Evolutionary conservation across 2,329 filamentous ascomycete species (phyloP).

Genomic region (Massarina eburnea): DNA sequence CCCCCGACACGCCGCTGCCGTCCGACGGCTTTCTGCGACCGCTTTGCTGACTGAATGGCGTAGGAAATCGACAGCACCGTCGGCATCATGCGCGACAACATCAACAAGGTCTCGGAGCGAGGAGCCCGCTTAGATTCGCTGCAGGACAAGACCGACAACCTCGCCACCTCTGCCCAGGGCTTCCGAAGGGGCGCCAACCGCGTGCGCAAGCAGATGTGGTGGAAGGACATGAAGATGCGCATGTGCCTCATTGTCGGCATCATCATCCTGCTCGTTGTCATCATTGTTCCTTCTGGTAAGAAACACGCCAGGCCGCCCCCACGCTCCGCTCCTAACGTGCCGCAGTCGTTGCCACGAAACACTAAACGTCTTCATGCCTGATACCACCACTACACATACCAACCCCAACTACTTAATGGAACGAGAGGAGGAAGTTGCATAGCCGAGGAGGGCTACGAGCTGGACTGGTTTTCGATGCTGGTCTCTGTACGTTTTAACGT

Average conservation of each 20-base stretch:
- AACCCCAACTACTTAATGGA: slow-evolving; percentile 30
- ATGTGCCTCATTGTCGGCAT: slow-evolving; percentile 92
- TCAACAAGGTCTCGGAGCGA: slow-evolving; percentile 93
- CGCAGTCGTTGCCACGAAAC: slow-evolving; percentile 31
- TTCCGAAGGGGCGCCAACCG: slow-evolving; percentile 96
- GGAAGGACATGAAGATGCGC: slow-evolving; percentile 99
- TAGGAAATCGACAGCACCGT: slow-evolving; percentile 98
- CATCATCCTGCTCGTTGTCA: slow-evolving; percentile 87
- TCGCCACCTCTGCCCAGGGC: slow-evolving; percentile 88
- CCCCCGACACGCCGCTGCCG: not conserved
- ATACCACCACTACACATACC: slow-evolving; percentile 29
- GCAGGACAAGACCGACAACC: slow-evolving; percentile 91
- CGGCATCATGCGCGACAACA: slow-evolving; percentile 94
- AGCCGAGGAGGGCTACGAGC: slow-evolving; percentile 15
- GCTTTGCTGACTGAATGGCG: slow-evolving; percentile 15
- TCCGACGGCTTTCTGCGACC: not conserved
- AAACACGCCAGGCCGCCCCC: slow-evolving; percentile 11
- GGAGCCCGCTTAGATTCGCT: slow-evolving; percentile 85
- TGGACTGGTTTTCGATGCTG: slow-evolving; percentile 22
- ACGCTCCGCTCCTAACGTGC: not conserved
- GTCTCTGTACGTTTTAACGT: slow-evolving; percentile 36
- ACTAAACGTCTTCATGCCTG: slow-evolving; percentile 19
- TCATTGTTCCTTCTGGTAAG: slow-evolving; percentile 90
- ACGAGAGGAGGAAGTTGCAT: slow-evolving; percentile 20
- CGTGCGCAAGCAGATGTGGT: slow-evolving; percentile 96